Conservation (phyloP, 768 basidiomycete genomes). For the Phaeolepiota aurea region DNA sequence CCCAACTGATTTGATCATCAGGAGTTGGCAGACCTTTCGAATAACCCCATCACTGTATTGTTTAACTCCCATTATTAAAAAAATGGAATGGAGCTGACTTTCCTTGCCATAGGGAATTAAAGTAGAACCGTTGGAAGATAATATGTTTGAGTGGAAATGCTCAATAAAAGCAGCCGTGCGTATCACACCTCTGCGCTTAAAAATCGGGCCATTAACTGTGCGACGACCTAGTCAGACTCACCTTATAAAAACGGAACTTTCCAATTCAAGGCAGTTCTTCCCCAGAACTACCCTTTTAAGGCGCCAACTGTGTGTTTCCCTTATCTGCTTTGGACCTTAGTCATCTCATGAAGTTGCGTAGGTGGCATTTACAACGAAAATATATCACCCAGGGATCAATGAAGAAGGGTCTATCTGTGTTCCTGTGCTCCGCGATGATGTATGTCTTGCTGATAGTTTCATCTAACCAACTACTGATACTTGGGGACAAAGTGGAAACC, state of each 20-base stretch:
- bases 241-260: conserved; percentile 83
- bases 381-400: conserved; percentile 88
- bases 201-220: not conserved
- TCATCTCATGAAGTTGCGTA: conserved; percentile 17
- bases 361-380: conserved; percentile 81
- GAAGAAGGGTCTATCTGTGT: conserved; percentile 85
- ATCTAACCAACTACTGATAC: not conserved
- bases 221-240: conserved; percentile 47
- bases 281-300: conserved; percentile 82
- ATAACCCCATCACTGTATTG: conserved; percentile 56
- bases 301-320: conserved; percentile 53
- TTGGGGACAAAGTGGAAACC: conserved; percentile 68
- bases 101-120: conserved; percentile 42
- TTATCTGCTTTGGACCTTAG: conserved; percentile 3
- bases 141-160: conserved; percentile 74
- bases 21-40: conserved; percentile 60
- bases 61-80: conserved; percentile 6
- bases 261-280: conserved; percentile 65
- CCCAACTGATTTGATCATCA: conserved; percentile 17
- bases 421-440: conserved; percentile 78
- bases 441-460: conserved; percentile 20
- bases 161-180: conserved; percentile 66
- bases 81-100: conserved; percentile 7
- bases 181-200: conserved; percentile 6
- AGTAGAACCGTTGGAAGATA: conserved; percentile 59